Evolutionary conservation across 1,284 basidiomycete species (phyloP), one percentile per base, ranked within the genome.

Genomic region (Entoloma clypeatum): DNA sequence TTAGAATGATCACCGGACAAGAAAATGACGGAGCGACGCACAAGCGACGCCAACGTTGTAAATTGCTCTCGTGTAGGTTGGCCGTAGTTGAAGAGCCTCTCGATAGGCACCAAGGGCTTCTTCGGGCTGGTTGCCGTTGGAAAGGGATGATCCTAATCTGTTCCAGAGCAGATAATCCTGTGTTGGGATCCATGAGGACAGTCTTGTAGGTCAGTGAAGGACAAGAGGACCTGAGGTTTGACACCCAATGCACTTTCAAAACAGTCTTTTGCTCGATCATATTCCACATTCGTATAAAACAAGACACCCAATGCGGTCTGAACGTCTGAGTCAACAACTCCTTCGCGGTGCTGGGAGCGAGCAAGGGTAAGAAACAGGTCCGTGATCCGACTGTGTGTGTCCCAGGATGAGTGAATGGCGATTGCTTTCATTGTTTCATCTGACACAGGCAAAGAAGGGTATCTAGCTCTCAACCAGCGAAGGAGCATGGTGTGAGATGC

Each of bases 1-100:
- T 25, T 18, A 26, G 34, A 24, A 23, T 37, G n/a, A 24, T 25
- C 19, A 33, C 21, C 11, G 9, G 21, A 14, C 38, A 42, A 13
- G 24, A 23, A 39, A 37, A 22, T 29, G 10, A 25, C 16, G 23
- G 26, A 30, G 18, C 14, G 14, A 72, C 77, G 55, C 56, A 90
- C 94, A 98, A 14, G 93, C 92, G 17, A 98, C 94, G 25, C 92
- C 93, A 24, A 99, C 87, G 58, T 99, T 99, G 62, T 96, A 98
- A 25, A 98, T 93, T 5, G 95, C 96, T 8, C 96, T 80, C 0
- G 96, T 98, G 60, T 97, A 99, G 2, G 92, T 94, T 10, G 96
- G 96, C 28, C 94, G 81, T 35, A 98, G 69, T 56, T 86, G 85
- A n/a, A 99, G 71, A 0, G 96, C 96, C 60, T 93, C 84, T 48